Conservation (phyloP, 2,329 filamentous ascomycete genomes). For the Xylariaceae sp. region DNA sequence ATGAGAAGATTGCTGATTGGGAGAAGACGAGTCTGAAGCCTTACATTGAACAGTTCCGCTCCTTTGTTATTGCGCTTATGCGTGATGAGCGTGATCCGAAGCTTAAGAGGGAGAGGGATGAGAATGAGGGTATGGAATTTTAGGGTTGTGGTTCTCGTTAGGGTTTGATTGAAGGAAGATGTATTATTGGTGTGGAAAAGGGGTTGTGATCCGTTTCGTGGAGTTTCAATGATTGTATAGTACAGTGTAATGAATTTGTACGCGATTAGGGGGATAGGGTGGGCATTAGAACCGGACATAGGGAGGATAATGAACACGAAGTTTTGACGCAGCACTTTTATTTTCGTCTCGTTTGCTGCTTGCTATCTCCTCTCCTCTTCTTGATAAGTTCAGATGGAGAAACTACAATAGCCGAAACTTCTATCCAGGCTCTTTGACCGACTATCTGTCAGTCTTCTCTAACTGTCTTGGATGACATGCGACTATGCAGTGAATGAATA, state of each 20-base stretch:
- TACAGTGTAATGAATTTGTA: background rate
- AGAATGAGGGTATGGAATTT: slow-evolving; percentile 49
- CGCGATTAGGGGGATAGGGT: too few relatives aligned
- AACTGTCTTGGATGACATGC: background rate
- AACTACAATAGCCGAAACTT: too few relatives aligned
- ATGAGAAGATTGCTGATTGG: slow-evolving; percentile 66
- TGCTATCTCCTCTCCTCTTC: background rate
- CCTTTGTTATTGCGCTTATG: slow-evolving; percentile 71
- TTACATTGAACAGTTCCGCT: slow-evolving; percentile 83
- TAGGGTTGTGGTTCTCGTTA: slow-evolving; percentile 23
- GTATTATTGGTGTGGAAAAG: background rate
- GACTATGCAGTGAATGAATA: background rate
- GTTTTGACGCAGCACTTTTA: background rate
- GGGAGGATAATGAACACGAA: background rate
- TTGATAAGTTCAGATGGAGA: too few relatives aligned
- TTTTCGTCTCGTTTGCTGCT: background rate
- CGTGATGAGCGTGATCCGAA: slow-evolving; percentile 62
- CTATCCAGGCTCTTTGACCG: too few relatives aligned
- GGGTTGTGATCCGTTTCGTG: background rate
- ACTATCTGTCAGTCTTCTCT: too few relatives aligned
- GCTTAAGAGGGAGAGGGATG: slow-evolving; percentile 53
- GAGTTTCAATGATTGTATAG: background rate
- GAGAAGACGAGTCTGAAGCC: slow-evolving; percentile 95
- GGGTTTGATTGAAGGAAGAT: background rate
- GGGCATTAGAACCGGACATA: too few relatives aligned